Conservation (phyloP, 768 basidiomycete genomes). For the Xerocomellus chrysenteron region DNA sequence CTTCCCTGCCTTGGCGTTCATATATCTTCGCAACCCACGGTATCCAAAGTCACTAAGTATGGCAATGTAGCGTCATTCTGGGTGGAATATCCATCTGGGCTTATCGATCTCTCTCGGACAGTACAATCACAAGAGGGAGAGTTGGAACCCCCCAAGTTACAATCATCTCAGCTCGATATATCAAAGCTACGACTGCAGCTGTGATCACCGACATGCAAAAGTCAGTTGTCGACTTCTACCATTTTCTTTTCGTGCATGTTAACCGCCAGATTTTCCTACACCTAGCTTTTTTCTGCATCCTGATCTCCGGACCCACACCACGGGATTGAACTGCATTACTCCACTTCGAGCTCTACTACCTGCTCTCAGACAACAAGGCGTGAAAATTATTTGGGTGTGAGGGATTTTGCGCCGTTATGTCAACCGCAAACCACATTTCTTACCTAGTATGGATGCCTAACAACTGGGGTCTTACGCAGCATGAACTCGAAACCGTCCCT, state of each 20-base stretch:
- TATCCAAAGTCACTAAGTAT: conserved; percentile 48
- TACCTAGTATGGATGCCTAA: conserved; percentile 33
- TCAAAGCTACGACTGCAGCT: conserved; percentile 47
- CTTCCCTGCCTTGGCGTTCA: conserved; percentile 4
- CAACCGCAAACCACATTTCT: not conserved
- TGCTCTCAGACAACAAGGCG: conserved; percentile 45
- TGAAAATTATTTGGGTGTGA: conserved; percentile 67
- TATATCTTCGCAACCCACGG: conserved; percentile 47
- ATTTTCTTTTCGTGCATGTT: not conserved
- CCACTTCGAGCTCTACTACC: conserved; percentile 51
- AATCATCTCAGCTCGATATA: conserved; percentile 49
- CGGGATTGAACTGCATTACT: conserved; percentile 57
- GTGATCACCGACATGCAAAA: conserved; percentile 79
- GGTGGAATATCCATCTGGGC: conserved; percentile 67
- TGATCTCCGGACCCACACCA: conserved; percentile 52
- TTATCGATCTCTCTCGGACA: conserved; percentile 61
- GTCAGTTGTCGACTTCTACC: conserved; percentile 36
- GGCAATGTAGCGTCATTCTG: conserved; percentile 58
- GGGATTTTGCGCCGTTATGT: conserved; percentile 18
- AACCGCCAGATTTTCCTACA: not conserved
- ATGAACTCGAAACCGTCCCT: conserved; percentile 60
- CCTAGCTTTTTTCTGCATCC: conserved; percentile 65
- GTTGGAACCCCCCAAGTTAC: conserved; percentile 32
- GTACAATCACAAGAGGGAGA: conserved; percentile 35
- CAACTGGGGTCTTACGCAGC: conserved; percentile 71